A percentile compares a stretch with the other conserved stretches of the same genome.
These are phyloP conservation scores for Chalaropsis ovoidea DNA, from an alignment of 2,329 filamentous ascomycete genomes.

Conservation along the genomic window DNA sequence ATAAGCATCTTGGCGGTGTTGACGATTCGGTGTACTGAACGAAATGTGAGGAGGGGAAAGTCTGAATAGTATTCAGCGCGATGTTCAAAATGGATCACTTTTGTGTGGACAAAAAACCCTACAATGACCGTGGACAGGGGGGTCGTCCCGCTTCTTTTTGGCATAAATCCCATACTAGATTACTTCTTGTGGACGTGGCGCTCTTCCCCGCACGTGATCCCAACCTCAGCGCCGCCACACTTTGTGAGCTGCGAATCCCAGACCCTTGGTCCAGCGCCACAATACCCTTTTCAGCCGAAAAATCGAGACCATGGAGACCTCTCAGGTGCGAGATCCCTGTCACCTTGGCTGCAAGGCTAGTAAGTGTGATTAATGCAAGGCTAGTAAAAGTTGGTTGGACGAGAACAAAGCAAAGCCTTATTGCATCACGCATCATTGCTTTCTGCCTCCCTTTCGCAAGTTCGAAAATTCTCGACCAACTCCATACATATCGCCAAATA, in stretches of 20 bases:
- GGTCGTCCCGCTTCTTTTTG: slow-evolving; percentile 17
- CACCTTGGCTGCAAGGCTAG: not conserved
- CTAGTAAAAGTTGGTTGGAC: not conserved
- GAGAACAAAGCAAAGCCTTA: not conserved
- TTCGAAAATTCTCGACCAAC: not conserved
- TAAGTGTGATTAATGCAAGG: not conserved
- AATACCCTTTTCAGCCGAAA: not conserved
- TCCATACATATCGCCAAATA: not conserved
- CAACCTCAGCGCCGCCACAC: slow-evolving; percentile 1
- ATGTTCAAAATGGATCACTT: slow-evolving; percentile 38
- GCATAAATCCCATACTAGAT: slow-evolving; percentile 16
- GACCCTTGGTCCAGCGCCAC: slow-evolving; percentile 2
- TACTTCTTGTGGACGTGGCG: slow-evolving; percentile 26
- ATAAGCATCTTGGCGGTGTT: slow-evolving; percentile 73
- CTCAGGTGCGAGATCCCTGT: not conserved
- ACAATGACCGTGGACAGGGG: slow-evolving; percentile 29
- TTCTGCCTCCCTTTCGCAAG: not conserved
- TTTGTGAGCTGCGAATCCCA: not conserved
- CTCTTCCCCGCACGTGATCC: slow-evolving; percentile 18
- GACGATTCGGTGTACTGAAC: slow-evolving; percentile 26
- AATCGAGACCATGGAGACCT: not conserved
- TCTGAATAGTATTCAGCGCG: slow-evolving; percentile 27
- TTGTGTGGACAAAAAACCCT: slow-evolving; percentile 41
- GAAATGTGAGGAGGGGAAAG: slow-evolving; percentile 26
- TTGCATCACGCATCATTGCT: not conserved